phyloP scores from a whole-genome alignment of 441 rosid genomes.

The Eruca vesicaria region DNA sequence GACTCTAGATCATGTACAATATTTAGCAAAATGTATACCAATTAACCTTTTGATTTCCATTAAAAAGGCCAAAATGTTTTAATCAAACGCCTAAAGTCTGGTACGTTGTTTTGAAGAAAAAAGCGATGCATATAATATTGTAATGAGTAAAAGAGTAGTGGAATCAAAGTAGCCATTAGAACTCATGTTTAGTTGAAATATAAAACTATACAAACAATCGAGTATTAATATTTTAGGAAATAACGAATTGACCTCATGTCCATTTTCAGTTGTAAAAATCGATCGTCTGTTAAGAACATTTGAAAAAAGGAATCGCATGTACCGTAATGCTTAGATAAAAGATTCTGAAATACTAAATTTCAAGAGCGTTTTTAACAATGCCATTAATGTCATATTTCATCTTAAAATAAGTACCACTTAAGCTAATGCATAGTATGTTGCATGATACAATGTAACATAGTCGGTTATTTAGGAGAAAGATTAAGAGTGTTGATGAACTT shows the following conservation, averaged over 20 bases:
- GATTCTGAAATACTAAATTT: neutral
- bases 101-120: neutral
- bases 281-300: neutral
- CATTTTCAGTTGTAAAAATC: neutral
- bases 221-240: neutral
- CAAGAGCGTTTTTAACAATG: no score
- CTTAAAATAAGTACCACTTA: neutral
- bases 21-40: neutral
- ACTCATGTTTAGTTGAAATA: neutral
- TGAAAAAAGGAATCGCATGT: neutral
- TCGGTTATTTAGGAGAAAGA: no score
- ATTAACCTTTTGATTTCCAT: neutral
- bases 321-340: neutral
- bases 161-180: neutral
- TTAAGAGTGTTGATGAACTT: no score
- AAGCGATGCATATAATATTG: neutral
- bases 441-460: no score
- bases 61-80: neutral
- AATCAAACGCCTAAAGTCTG: neutral
- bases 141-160: neutral
- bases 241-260: neutral
- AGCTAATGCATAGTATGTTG: no score
- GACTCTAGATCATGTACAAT: conserved; percentile 4
- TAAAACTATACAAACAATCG: neutral
- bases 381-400: neutral